Base-by-base conservation (phyloP, 768 basidiomycete species). In the Lactarius pseudohatsudake region DNA sequence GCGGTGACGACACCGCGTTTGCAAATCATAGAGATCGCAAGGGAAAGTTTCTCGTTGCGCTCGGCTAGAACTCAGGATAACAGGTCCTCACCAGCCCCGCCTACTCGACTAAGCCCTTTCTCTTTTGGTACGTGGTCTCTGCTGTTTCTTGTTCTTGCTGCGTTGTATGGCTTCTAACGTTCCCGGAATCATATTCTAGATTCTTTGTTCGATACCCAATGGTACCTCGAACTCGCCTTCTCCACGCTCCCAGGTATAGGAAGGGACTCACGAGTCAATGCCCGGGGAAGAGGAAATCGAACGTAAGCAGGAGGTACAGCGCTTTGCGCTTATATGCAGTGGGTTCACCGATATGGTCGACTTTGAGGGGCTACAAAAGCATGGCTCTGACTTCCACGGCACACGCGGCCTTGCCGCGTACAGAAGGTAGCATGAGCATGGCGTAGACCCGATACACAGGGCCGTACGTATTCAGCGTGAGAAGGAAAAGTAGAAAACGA, bases 71-170 rank as follows among this genome's bases (percentile, higher is more conserved):
- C 77, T 66, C 78, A 80, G 74, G 75, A 81, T 41, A 80, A 86
- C 18, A 91, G 91, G 85, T 95, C 26, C 77, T 95, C 26, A 73
- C 92, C 22, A 95, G 91, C 76, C 83, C 85, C 9, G 77, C 81
- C 3, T 89, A 85, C 11, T 86, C 85, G 11, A 81, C 75, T 5
- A 80, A 80, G 2, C 81, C 85, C 4, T 75, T 86, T 30, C 81
- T 81, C 63, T 96, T 91, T 1, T 72, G 81, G 93, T 91, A 60
- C 53, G 75, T 26, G 15, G 36, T 40, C 5, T 36, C 5, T 57
- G 63, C 3, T 50, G 3, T n/a, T 34, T 28, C 50, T 40, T 55
- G 40, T 59, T 32, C n/a, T 41, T 41, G 30, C 40, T 28, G 20
- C n/a, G 53, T 22, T 7, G 9, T 50, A 32, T 22, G 16, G 40